These are phyloP conservation scores for Rhizophlyctis rosea DNA, from an alignment of 192 early-diverging fungal genomes.

Conservation along the genomic window DNA sequence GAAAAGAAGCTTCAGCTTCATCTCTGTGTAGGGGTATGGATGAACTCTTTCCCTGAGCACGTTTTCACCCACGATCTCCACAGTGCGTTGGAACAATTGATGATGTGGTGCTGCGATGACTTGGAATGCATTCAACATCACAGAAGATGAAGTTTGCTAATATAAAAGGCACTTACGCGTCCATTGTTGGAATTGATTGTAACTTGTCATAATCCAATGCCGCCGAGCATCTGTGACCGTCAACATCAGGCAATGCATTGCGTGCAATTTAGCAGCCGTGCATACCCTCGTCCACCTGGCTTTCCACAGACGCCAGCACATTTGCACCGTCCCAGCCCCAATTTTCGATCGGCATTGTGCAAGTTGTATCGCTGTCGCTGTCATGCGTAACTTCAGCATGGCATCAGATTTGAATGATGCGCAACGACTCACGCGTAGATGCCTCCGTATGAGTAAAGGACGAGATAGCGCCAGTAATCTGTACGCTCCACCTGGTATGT, in stretches of 20 bases:
- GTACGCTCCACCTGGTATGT: not conserved
- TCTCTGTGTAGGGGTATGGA: slow-evolving; percentile 5
- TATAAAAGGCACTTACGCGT: not conserved
- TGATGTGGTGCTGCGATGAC: not conserved
- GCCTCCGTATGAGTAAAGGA: not conserved
- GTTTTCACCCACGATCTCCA: not conserved
- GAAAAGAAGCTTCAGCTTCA: not conserved
- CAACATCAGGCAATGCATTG: not conserved
- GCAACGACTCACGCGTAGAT: not conserved
- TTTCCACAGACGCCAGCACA: not conserved
- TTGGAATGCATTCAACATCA: not conserved
- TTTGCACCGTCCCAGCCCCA: not conserved
- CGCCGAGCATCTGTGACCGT: not conserved
- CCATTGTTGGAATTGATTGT: slow-evolving; percentile 1
- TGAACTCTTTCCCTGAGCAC: not conserved
- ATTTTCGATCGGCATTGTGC: not conserved
- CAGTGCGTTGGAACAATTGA: not conserved
- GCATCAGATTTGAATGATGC: too few species aligned
- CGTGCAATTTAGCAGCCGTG: not conserved
- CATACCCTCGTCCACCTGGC: not conserved
- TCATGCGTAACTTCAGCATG: too few species aligned
- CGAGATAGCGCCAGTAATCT: slow-evolving; percentile 5
- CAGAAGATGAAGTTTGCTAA: not conserved
- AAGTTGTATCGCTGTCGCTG: not conserved
- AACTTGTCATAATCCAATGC: not conserved